Base-by-base conservation (phyloP, 192 early-diverging fungal genomes). In the Coemansia aciculifera region DNA sequence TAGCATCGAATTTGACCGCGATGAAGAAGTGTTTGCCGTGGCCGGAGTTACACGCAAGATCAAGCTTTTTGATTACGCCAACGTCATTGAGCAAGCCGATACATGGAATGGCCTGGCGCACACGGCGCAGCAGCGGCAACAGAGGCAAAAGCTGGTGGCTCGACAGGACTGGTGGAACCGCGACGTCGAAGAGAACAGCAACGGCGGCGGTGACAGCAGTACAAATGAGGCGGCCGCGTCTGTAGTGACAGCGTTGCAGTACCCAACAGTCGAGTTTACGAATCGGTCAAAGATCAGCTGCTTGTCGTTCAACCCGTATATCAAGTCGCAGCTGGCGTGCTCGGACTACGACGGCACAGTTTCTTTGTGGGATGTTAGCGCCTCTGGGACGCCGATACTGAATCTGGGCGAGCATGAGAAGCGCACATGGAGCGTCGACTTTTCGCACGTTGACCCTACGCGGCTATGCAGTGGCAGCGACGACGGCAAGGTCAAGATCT, bases 311-410 rank as follows among this genome's bases (percentile, higher is more conserved):
- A 97, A 94, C 79, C 85, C 90, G 11, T 93, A 93, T 70, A 88
- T 93, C 61, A 94, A 96, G 82, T 84, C 88, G 10, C 88, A 92
- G 60, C 83, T 99, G n/a, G 89, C 87, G 24, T 90, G 91, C 54
- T 91, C 93, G 1, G 97, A 99, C 75, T 97, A 96, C 68, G 95
- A 96, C 63, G 95, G 95, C 5, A 84, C 92, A 3, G 89, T 99
- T 15, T 87, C 90, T 24, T 69, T 99, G 12, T 97, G 95, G 95
- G 95, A 98, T 74, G 86, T 88, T 2, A 75, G 81, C 21, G 86
- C 87, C 8, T 54, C 51, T 54, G 93, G 95, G 24, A 65, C 74
- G 17, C 73, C 86, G 38, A 86, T 89, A 2, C 69, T 78, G 52
- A 78, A 76, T 6, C 91, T 92, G 81, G 87, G 92, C 60, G 97